These are phyloP conservation scores for Coemansia sp. DNA, from an alignment of 192 early-diverging fungal species.

Conservation along the genomic window DNA sequence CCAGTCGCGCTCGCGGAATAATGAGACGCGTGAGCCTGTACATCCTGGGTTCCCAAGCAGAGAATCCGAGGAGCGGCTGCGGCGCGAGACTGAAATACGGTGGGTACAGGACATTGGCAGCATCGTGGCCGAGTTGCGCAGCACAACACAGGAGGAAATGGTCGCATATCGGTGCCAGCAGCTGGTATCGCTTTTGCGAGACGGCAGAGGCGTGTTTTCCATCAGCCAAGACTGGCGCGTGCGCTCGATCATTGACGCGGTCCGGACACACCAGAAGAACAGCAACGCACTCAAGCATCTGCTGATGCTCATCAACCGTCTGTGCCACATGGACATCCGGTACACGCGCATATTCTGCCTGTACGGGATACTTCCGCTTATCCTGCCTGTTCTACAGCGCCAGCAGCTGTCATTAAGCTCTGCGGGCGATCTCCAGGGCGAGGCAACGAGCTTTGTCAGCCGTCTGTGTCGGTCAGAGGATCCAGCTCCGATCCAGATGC, in stretches of 20 bases:
- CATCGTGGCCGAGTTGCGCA: slow-evolving; percentile 33
- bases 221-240: slow-evolving; percentile 51
- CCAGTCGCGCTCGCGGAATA: slow-evolving; percentile 10
- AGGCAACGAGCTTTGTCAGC: slow-evolving; percentile 38
- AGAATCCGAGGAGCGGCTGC: slow-evolving; percentile 46
- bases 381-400: slow-evolving; percentile 27
- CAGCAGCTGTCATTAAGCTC: slow-evolving; percentile 3
- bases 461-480: slow-evolving; percentile 43
- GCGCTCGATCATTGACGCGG: slow-evolving; percentile 42
- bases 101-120: slow-evolving; percentile 51
- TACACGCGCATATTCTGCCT: slow-evolving; percentile 45
- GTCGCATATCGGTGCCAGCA: slow-evolving; percentile 43
- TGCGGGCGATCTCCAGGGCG: slow-evolving; percentile 31
- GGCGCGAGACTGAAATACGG: slow-evolving; percentile 50
- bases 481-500: slow-evolving; percentile 40
- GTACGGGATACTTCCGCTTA: slow-evolving; percentile 44
- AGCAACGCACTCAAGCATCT: slow-evolving; percentile 31
- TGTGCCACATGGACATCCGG: slow-evolving; percentile 45
- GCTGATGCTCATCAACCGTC: slow-evolving; percentile 42
- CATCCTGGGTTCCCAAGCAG: slow-evolving; percentile 42
- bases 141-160: slow-evolving; percentile 31
- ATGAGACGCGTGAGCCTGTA: slow-evolving; percentile 25
- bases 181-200: slow-evolving; percentile 40
- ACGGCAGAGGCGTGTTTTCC: slow-evolving; percentile 49
- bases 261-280: slow-evolving; percentile 33